Evolutionary conservation across 768 basidiomycete species (phyloP), one percentile per base, ranked within the genome.

Genomic region (Macrolepiota dolichaula): DNA sequence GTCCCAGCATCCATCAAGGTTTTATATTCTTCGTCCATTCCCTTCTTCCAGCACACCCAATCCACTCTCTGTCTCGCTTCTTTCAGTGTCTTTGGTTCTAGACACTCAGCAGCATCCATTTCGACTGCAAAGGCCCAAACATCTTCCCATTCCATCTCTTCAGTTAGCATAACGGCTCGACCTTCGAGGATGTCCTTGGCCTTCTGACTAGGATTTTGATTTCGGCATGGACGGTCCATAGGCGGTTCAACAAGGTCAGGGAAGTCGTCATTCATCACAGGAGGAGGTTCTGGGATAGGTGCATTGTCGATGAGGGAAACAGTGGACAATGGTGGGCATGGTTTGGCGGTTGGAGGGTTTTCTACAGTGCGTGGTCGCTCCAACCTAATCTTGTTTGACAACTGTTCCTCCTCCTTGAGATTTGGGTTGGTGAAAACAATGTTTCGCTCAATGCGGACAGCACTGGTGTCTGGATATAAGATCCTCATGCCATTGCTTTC

Each of bases 1-100:
- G 70, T 74, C 2, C 71, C 70, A 25, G 66, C 65, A 2, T 61
- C 58, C 13, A 58, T 49, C 12, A 73, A 59, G 2, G 55, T 64
- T 65, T 69, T 65, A 65, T 79, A 32, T 58, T 74, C 73, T 12
- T 69, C 68, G 2, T 66, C 9, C 4, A 75, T 70, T n/a, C 64
- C 69, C 24, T 64, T 40, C 62, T 73, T 62, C 72, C 70, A 73
- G 7, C 62, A 25, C 2, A 53, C 24, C 7, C 69, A 60, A 3
- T 71, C 69, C 2, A 71, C 49, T 36, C 58, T n/a, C n/a, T n/a
- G n/a, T n/a, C n/a, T n/a, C n/a, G n/a, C n/a, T n/a, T n/a, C n/a
- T n/a, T n/a, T n/a, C 15, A 69, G 54, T 32, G 19, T 63, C 1
- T 49, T 40, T 19, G 66, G 69, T 51, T 68, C 67, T 22, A 67